Percentiles rank a stretch among this genome's conserved stretches.
Evolutionary conservation across 345 rosid species (phyloP).

Genomic region (Lenwebbia sp.): DNA sequence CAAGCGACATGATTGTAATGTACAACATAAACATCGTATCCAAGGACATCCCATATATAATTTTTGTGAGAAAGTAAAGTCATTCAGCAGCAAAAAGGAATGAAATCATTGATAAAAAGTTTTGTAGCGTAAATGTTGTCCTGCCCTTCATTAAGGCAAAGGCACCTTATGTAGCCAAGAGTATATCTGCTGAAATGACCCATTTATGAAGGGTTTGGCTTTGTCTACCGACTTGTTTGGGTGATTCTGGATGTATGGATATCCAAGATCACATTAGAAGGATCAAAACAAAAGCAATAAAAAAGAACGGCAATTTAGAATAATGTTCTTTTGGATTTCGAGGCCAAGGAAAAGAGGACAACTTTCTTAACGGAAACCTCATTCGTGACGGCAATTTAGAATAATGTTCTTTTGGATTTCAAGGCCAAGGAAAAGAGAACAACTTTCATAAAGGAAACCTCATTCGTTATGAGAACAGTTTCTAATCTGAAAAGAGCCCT

Average conservation of each 20-base stretch:
- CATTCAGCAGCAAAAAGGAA: background rate
- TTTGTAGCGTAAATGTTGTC: background rate
- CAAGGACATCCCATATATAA: background rate
- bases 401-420: background rate
- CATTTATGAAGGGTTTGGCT: background rate
- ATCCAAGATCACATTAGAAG: background rate
- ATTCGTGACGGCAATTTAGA: background rate
- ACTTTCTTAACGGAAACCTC: background rate
- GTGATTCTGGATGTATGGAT: background rate
- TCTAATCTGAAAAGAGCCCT: background rate
- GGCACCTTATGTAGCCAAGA: background rate
- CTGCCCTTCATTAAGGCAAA: background rate
- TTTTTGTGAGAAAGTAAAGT: no score
- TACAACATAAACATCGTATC: background rate
- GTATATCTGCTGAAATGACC: background rate
- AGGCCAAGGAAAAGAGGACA: background rate
- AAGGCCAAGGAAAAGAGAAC: background rate
- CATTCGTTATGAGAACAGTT: background rate
- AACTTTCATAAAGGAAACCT: background rate
- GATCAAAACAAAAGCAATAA: background rate
- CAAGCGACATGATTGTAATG: no score
- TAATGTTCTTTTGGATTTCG: background rate
- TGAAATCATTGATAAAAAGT: background rate
- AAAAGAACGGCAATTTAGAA: background rate
- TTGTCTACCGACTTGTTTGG: background rate